Conservation (phyloP, 2,329 filamentous ascomycete genomes). For the Proliferodiscus dingleyae region DNA sequence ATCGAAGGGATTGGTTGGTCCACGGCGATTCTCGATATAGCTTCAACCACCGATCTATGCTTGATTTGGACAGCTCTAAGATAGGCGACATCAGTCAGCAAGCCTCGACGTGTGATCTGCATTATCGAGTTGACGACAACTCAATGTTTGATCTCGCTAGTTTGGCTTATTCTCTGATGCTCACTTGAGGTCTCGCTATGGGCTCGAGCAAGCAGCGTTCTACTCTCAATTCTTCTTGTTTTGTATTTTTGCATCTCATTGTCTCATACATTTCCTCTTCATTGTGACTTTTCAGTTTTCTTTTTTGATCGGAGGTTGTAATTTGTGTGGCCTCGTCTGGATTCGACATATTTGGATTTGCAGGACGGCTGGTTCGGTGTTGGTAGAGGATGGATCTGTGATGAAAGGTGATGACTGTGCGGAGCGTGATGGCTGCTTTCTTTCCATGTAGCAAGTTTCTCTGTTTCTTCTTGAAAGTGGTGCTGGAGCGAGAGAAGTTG, state of each 20-base stretch:
- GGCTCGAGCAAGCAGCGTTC: background rate
- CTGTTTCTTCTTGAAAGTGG: background rate
- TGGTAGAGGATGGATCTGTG: constrained; percentile 9
- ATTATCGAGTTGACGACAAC: too few species aligned
- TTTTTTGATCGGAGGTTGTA: background rate
- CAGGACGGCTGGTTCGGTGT: constrained; percentile 3
- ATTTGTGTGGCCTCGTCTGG: background rate
- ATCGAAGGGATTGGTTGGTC: background rate
- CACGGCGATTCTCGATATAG: background rate
- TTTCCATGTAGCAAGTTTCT: constrained; percentile 7
- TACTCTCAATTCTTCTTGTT: constrained; percentile 4
- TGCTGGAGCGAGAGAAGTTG: background rate
- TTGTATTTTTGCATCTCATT: constrained; percentile 14
- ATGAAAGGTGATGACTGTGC: constrained; percentile 7
- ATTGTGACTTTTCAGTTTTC: constrained; percentile 4
- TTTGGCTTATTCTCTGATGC: too few species aligned
- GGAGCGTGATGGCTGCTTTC: constrained; percentile 2
- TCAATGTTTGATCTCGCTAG: too few species aligned
- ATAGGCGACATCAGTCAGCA: too few species aligned
- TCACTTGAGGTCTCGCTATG: too few species aligned
- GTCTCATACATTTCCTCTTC: constrained; percentile 9
- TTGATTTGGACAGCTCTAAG: too few species aligned
- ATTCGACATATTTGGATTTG: constrained; percentile 6
- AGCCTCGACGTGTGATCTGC: too few species aligned
- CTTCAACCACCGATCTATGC: background rate